Conservation (phyloP, 23 red algal species). For the Gracilaria gracilis region DNA sequence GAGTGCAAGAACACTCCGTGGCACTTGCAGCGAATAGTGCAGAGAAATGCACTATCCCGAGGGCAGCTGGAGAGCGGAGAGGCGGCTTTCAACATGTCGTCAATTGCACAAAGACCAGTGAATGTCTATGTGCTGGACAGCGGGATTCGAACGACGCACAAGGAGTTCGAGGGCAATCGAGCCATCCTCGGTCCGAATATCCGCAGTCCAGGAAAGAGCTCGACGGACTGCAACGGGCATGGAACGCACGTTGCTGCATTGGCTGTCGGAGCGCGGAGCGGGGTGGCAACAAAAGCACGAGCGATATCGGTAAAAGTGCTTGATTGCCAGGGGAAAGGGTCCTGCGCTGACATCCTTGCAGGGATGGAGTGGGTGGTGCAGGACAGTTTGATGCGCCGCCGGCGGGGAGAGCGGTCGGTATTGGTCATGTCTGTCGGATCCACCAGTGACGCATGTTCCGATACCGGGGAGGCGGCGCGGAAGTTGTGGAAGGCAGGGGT, state of each 20-base stretch:
- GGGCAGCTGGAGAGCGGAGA: not conserved
- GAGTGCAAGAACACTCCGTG: not conserved
- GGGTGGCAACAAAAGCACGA: conserved; percentile 5
- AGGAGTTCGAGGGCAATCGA: conserved; percentile 29
- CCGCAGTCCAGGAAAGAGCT: not conserved
- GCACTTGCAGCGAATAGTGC: conserved; percentile 22
- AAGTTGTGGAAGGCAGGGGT: conserved; percentile 38
- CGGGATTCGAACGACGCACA: conserved; percentile 46
- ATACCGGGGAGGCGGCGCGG: conserved; percentile 31
- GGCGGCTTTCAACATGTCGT: not conserved
- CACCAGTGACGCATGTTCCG: conserved; percentile 28
- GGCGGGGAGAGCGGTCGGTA: conserved; percentile 42
- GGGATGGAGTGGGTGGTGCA: conserved; percentile 47
- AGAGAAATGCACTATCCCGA: not conserved
- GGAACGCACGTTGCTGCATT: conserved; percentile 67
- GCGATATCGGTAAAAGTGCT: conserved; percentile 47
- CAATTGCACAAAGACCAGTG: conserved; percentile 10
- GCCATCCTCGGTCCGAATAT: conserved; percentile 37
- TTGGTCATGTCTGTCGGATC: conserved; percentile 64
- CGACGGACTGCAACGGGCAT: conserved; percentile 65
- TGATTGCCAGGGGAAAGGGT: conserved; percentile 53
- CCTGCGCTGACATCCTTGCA: conserved; percentile 43
- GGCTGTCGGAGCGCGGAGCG: conserved; percentile 34
- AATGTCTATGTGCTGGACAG: conserved; percentile 65
- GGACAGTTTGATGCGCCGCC: not conserved